These are phyloP conservation scores for Bipolaris victoriae DNA, from an alignment of 2,329 filamentous ascomycete species.

Conservation along the genomic window DNA sequence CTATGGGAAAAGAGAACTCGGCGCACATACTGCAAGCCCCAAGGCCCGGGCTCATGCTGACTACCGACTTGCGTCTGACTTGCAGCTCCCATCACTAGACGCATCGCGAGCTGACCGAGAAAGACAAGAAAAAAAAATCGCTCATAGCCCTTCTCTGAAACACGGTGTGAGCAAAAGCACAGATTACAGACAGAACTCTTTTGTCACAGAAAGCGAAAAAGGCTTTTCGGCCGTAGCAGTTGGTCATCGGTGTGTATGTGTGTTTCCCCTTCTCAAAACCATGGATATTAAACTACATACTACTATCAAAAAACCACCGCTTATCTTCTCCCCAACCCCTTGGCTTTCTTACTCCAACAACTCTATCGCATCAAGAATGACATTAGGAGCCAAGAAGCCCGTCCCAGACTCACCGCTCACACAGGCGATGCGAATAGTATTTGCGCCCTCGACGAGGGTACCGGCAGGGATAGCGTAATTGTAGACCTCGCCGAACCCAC, in stretches of 20 bases:
- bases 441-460: constrained; percentile 63
- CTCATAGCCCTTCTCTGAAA: too few relatives aligned
- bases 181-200: too few relatives aligned
- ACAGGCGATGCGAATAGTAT: constrained; percentile 66
- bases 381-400: constrained; percentile 64
- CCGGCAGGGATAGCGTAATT: constrained; percentile 65
- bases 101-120: not conserved
- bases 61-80: not conserved
- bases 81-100: not conserved
- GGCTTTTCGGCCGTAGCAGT: too few relatives aligned
- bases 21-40: not conserved
- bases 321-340: not conserved
- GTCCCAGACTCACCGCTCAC: constrained; percentile 64
- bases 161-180: too few relatives aligned
- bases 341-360: constrained; percentile 27
- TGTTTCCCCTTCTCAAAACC: too few relatives aligned
- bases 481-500: constrained; percentile 69
- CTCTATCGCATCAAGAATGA: constrained; percentile 48
- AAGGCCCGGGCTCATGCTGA: not conserved
- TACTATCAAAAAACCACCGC: too few relatives aligned
- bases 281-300: too few relatives aligned
- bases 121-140: too few relatives aligned
- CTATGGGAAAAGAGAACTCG: not conserved
- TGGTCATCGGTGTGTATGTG: too few relatives aligned
- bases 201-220: too few relatives aligned